Evolutionary conservation across 345 rosid species (phyloP), one percentile per base, ranked within the genome.

Genomic region (Bruguiera sexangula): DNA sequence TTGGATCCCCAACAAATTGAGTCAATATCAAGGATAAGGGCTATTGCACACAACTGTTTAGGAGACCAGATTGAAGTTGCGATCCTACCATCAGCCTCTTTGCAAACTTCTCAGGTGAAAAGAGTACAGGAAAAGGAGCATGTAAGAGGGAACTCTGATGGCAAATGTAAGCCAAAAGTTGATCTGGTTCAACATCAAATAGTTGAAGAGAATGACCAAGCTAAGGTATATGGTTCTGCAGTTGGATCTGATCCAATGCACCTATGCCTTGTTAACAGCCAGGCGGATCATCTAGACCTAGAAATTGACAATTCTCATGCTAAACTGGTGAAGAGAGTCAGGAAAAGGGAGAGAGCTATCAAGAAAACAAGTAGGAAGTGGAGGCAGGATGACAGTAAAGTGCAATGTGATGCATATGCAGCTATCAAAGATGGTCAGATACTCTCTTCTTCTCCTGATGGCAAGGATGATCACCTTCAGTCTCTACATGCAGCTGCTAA

Each of bases 21-120:
- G 55, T 86, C 86, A 70, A 81, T 93, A 66, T 69, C 93, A 59
- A 85, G 87, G 75, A 84, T 93, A 59, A 86, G 89, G 71, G 79
- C 77, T 73, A 88, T 93, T 39, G 93, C 87, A 6, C 95, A 88
- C 76, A 96, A 88, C 69, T 93, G 95, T 76, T 72, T 93, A 82
- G 80, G 95, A 67, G 96, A 89, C 80, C 89, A 87, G 79, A 83
- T 82, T 6, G 93, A 83, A 69, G 81, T 75, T 77, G 76, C 83
- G 3, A 74, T 63, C 76, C 48, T 67, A 46, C 53, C 73, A 20
- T 54, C 87, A 31, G 77, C 76, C 31, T 53, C 73, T 67, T 72
- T 82, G 67, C 74, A 60, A 36, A 78, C 76, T 71, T 95, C 87
- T 62, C 87, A 68, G 32, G 93, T 90, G 72, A 93, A 93, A 74